Evolutionary conservation across 306 rosid species (phyloP).

Genomic region (Rosa rugosa): DNA sequence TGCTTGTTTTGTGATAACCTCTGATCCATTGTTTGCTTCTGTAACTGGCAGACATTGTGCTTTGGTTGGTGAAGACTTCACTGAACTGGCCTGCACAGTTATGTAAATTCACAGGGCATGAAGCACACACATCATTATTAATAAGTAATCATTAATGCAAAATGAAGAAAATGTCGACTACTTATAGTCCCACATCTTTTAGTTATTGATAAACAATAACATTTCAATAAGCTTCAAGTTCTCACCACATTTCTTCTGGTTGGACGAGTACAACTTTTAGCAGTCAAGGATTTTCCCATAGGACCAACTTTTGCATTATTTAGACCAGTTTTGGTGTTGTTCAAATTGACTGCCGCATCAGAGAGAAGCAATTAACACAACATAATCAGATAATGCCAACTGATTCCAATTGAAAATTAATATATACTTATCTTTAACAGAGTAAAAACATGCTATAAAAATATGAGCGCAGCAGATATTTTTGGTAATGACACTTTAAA

Average conservation of each 20-base stretch:
- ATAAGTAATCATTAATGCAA: neutral
- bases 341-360: slow-evolving; percentile 32
- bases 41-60: slow-evolving; percentile 21
- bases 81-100: slow-evolving; percentile 49
- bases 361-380: slow-evolving; percentile 26
- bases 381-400: slow-evolving; percentile 2
- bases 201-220: slow-evolving; percentile 15
- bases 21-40: slow-evolving; percentile 39
- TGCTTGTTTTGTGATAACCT: slow-evolving; percentile 12
- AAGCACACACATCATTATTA: slow-evolving; percentile 26
- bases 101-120: slow-evolving; percentile 14
- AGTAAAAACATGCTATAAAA: neutral
- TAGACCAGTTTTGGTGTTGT: slow-evolving; percentile 31
- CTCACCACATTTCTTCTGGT: slow-evolving; percentile 69
- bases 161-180: neutral
- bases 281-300: slow-evolving; percentile 41
- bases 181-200: neutral
- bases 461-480: neutral
- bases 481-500: neutral
- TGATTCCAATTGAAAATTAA: neutral
- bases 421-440: neutral
- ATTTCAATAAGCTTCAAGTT: slow-evolving; percentile 28
- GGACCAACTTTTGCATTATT: slow-evolving; percentile 34
- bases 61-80: slow-evolving; percentile 29
- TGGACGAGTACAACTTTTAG: slow-evolving; percentile 42